Percentiles rank a stretch among this genome's conserved stretches.
Conservation (phyloP, 2,329 filamentous ascomycete species). For the Thermothelomyces thermophilus region DNA sequence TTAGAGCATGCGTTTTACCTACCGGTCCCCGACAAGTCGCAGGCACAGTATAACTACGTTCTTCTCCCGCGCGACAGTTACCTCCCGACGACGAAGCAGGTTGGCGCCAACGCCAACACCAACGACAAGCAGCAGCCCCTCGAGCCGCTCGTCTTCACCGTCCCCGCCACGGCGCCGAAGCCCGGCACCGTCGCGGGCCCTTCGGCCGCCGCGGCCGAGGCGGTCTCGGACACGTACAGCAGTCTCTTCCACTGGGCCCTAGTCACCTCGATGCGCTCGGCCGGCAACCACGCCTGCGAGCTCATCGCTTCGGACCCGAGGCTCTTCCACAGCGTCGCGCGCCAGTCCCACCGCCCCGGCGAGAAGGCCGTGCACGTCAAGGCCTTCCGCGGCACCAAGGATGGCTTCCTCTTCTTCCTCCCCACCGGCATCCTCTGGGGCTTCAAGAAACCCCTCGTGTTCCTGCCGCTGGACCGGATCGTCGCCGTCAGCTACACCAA, state of each 20-base stretch:
- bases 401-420: slow-evolving; percentile 62
- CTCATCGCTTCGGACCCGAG: slow-evolving; percentile 48
- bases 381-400: slow-evolving; percentile 61
- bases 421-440: slow-evolving; percentile 62
- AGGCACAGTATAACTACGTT: slow-evolving; percentile 60
- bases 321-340: slow-evolving; percentile 51
- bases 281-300: slow-evolving; percentile 38
- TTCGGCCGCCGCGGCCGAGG: slow-evolving; percentile 42
- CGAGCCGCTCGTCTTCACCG: slow-evolving; percentile 60
- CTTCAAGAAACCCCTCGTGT: slow-evolving; percentile 63
- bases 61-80: slow-evolving; percentile 52
- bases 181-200: slow-evolving; percentile 49
- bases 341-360: slow-evolving; percentile 51
- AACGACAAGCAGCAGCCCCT: slow-evolving; percentile 30
- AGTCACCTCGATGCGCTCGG: slow-evolving; percentile 43
- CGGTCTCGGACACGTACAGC: slow-evolving; percentile 53
- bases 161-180: slow-evolving; percentile 54
- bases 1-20: slow-evolving; percentile 57
- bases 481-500: slow-evolving; percentile 60
- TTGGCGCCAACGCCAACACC: slow-evolving; percentile 30
- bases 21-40: slow-evolving; percentile 58
- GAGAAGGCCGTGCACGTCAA: slow-evolving; percentile 61
- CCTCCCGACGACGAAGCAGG: slow-evolving; percentile 31
- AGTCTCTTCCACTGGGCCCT: slow-evolving; percentile 57
- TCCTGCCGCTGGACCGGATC: slow-evolving; percentile 55